Percentiles rank a stretch among this genome's conserved stretches.
Evolutionary conservation across 768 basidiomycete genomes (phyloP).

Genomic region (Leccinellum rugosiceps): DNA sequence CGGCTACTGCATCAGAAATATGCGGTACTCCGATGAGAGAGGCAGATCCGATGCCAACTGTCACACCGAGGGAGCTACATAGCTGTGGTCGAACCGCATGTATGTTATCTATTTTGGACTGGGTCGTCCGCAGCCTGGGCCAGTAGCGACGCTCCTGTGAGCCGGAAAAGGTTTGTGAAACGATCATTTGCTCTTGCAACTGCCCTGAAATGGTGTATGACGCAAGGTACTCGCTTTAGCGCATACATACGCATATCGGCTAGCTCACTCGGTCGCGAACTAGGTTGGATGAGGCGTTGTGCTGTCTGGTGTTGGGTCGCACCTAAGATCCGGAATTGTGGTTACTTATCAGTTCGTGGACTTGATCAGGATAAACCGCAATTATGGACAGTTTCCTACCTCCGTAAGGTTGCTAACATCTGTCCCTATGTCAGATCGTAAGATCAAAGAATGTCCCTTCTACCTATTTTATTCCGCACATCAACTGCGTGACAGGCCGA

Average conservation of each 20-base stretch:
- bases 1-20: not conserved
- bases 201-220: not conserved
- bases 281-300: not conserved
- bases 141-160: not conserved
- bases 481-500: not conserved
- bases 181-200: not conserved
- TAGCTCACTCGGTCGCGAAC: not conserved
- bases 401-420: not conserved
- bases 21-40: not conserved
- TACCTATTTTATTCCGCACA: not conserved
- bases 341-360: not conserved
- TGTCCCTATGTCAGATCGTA: not conserved
- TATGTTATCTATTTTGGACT: not conserved
- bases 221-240: not conserved
- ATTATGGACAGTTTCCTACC: not conserved
- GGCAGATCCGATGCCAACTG: not conserved
- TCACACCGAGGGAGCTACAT: not conserved
- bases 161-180: not conserved
- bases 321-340: no score
- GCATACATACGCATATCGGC: not conserved
- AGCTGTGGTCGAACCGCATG: not conserved
- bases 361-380: not conserved
- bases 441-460: not conserved
- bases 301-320: not conserved
- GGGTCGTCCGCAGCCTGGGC: not conserved